These are phyloP conservation scores for Vaccinium vitisidaea DNA, from an alignment of 148 eudicot species.

Conservation along the genomic window DNA sequence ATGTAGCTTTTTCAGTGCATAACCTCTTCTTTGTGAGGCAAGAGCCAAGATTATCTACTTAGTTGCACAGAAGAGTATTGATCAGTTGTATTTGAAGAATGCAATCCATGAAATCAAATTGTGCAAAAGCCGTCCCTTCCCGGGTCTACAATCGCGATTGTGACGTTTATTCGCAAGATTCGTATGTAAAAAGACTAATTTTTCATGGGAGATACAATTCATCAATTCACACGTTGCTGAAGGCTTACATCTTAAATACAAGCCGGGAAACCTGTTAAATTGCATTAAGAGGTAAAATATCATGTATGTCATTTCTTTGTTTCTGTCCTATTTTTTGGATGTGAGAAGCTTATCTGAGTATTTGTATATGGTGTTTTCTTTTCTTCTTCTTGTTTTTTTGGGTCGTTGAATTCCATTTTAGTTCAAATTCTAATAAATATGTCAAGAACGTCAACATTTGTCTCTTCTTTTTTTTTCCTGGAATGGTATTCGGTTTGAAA, in stretches of 20 bases:
- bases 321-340: conserved; percentile 17
- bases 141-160: background rate
- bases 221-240: conserved; percentile 15
- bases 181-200: background rate
- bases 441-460: background rate
- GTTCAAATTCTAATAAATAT: conserved; percentile 17
- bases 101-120: background rate
- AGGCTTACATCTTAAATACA: conserved; percentile 5
- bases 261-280: conserved; percentile 15
- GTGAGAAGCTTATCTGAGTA: conserved; percentile 25
- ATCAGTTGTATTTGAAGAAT: background rate
- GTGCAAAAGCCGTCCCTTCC: background rate
- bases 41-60: background rate
- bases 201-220: background rate
- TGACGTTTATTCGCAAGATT: background rate
- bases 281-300: conserved; percentile 31
- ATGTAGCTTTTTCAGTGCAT: background rate
- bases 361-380: conserved; percentile 14
- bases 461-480: background rate
- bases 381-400: background rate
- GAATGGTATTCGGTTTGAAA: background rate
- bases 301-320: conserved; percentile 14
- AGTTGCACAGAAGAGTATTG: background rate
- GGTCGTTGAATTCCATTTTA: conserved; percentile 12
- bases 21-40: background rate